Evolutionary conservation across 768 basidiomycete species (phyloP).

Genomic region (Xerocomellus intermedius): DNA sequence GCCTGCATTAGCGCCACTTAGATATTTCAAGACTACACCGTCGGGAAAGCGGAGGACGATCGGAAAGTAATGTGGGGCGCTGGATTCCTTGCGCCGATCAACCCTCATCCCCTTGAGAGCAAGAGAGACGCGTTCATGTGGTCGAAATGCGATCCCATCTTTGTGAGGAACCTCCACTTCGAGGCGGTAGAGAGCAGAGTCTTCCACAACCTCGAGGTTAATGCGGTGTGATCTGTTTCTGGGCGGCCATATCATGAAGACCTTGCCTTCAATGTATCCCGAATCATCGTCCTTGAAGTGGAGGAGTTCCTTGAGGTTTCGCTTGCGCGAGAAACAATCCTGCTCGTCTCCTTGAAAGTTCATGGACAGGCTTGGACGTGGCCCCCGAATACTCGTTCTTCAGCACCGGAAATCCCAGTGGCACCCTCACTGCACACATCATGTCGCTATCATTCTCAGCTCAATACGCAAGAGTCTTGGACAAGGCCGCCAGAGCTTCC

Average conservation of each 20-base stretch:
- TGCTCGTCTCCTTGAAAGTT: not conserved
- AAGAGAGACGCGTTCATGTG: slow-evolving; percentile 45
- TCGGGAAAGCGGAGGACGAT: slow-evolving; percentile 41
- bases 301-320: slow-evolving; percentile 34
- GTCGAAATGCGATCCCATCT: slow-evolving; percentile 37
- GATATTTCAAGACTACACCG: slow-evolving; percentile 43
- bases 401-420: not conserved
- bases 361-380: slow-evolving; percentile 1
- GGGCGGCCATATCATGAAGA: slow-evolving; percentile 47
- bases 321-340: slow-evolving; percentile 27
- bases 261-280: slow-evolving; percentile 41
- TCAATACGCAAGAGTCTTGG: slow-evolving; percentile 42
- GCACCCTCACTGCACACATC: not conserved
- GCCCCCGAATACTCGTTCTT: slow-evolving; percentile 9
- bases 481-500: slow-evolving; percentile 37
- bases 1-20: slow-evolving; percentile 28
- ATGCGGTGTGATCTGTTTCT: slow-evolving; percentile 29
- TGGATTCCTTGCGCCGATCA: slow-evolving; percentile 27
- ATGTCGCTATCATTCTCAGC: slow-evolving; percentile 35
- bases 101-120: slow-evolving; percentile 45
- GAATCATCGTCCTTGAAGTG: slow-evolving; percentile 28
- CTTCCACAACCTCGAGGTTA: slow-evolving; percentile 27
- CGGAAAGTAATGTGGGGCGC: slow-evolving; percentile 35
- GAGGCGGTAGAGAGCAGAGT: slow-evolving; percentile 28
- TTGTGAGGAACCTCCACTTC: slow-evolving; percentile 39